Evolutionary conservation across 495 filamentous ascomycete genomes (phyloP).

Genomic region (Xylaria venustula): DNA sequence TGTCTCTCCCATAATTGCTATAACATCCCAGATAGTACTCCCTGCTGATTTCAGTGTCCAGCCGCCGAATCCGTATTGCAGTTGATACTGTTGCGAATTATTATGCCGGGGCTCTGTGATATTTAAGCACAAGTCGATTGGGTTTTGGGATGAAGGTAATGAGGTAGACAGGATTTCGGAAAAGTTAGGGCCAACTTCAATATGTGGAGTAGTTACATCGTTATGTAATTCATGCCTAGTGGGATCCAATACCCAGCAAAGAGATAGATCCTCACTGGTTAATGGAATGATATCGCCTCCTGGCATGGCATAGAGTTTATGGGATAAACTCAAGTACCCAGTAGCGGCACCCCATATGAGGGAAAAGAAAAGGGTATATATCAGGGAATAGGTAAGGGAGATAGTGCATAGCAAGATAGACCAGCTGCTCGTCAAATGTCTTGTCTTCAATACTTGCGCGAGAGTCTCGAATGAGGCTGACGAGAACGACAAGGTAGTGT

Average conservation of each 20-base stretch:
- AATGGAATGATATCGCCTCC: neutral
- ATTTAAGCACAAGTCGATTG: neutral
- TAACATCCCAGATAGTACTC: neutral
- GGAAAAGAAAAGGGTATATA: constrained; percentile 5
- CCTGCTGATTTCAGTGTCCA: neutral
- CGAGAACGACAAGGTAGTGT: constrained; percentile 6
- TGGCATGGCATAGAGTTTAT: constrained; percentile 11
- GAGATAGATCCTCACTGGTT: constrained; percentile 2
- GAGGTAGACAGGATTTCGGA: neutral
- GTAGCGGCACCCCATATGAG: constrained; percentile 5
- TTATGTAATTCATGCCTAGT: neutral
- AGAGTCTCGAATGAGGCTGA: constrained; percentile 5
- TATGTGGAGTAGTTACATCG: neutral
- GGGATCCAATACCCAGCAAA: constrained; percentile 13
- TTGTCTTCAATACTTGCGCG: neutral
- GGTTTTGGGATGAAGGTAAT: neutral
- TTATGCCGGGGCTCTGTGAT: neutral
- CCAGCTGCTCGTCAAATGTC: neutral
- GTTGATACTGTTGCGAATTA: neutral
- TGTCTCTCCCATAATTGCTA: neutral
- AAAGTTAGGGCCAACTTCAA: constrained; percentile 8
- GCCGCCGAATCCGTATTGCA: neutral
- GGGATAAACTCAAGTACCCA: constrained; percentile 8
- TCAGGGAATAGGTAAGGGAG: neutral
- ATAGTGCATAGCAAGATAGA: constrained; percentile 11